Evolutionary conservation across 768 basidiomycete genomes (phyloP), one percentile per base, ranked within the genome.

Genomic region (Tremella fuciformis): DNA sequence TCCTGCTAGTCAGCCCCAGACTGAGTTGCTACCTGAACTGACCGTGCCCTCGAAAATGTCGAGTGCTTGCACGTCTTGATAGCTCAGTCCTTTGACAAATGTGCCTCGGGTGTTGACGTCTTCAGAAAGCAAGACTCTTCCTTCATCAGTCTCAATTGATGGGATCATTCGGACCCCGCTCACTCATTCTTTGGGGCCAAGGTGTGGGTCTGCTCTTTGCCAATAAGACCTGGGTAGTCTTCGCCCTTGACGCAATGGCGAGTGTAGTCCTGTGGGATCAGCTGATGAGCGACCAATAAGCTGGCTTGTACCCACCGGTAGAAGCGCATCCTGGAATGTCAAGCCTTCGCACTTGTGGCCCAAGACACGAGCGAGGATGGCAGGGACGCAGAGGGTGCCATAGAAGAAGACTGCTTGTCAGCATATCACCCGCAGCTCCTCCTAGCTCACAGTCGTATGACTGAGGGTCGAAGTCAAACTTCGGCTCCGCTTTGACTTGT

Each of bases 311-410:
- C 84, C 71, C 61, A 90, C 90, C 69, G 83, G 78, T 8, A 96
- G 74, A 7, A 92, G 71, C 4, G 90, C 91, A 39, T 88, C 85
- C 60, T 85, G 84, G 46, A 88, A 82, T 53, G 83, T 71, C 1
- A 94, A 80, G 61, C 85, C 79, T 8, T 78, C 66, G 8, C 86
- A 88, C 46, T 84, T 79, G 66, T 88, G 85, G 7, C 81, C 80
- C 44, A 96, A 84, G 7, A 96, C 91, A 18, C 85, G 80, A 57
- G 80, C 83, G 39, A 96, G 79, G 68, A 97, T 87, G 50, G 83
- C 83, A 6, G 91, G 91, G 67, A 92, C 89, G 81, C 93, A 85
- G 19, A 97, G 79, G 0, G 89, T 94, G 13, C 93, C 93, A 76
- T 93, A 91, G 79, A 91, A 88, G 77, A 92, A 93, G 16, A 77